Evolutionary conservation across 2,329 filamentous ascomycete genomes (phyloP).

Genomic region (Stachybotrys chlorohalonatus): DNA sequence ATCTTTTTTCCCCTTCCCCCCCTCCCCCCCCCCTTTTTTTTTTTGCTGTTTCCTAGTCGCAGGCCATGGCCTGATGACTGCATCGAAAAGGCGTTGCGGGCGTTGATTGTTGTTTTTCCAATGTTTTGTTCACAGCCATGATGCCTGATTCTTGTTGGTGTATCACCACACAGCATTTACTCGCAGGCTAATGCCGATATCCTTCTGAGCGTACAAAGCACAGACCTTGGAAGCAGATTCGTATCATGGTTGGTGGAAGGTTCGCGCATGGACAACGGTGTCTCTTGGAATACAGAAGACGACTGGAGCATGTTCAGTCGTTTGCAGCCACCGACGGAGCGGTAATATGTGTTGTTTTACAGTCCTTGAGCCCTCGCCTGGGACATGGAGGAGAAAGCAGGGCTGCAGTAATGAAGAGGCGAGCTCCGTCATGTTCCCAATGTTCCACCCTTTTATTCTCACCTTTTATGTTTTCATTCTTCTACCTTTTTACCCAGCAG

Average conservation of each 20-base stretch:
- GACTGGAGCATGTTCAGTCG: background rate
- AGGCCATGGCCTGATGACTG: slow-evolving; percentile 15
- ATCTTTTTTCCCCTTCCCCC: too few relatives aligned
- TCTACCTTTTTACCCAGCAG: background rate
- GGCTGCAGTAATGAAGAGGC: background rate
- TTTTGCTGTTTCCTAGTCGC: background rate
- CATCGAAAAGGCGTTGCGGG: slow-evolving; percentile 22
- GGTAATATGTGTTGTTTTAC: background rate
- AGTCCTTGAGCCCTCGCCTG: background rate
- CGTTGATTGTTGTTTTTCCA: slow-evolving; percentile 10
- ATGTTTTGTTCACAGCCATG: background rate
- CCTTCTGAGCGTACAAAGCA: background rate
- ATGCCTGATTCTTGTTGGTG: background rate
- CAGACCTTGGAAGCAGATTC: background rate
- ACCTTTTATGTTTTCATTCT: too few relatives aligned
- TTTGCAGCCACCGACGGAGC: background rate
- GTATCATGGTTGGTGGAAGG: background rate
- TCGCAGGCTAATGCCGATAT: background rate
- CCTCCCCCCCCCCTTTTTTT: too few relatives aligned
- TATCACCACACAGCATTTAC: background rate
- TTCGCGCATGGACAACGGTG: background rate
- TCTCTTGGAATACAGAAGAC: background rate
- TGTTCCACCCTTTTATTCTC: background rate
- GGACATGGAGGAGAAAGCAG: background rate
- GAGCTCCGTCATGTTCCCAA: background rate